Evolutionary conservation across 176 grass and related monocot species (phyloP), one percentile per base, ranked within the genome.

Genomic region (Lolium rigidum): DNA sequence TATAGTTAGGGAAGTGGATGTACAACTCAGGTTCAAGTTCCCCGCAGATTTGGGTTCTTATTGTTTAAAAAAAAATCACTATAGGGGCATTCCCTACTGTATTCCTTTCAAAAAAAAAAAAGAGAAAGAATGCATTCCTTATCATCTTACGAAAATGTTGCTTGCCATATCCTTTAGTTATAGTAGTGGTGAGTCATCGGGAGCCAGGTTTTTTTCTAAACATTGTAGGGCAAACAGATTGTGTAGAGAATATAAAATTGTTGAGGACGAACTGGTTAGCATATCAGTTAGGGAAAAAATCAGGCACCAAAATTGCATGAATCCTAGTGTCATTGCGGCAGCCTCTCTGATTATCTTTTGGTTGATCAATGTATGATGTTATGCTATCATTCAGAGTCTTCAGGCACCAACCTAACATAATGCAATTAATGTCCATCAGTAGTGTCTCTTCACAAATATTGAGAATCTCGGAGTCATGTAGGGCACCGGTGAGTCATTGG

Each of bases 161-260:
- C 25, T 38, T 68, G 21, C 64, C 51, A 51, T 56, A 26, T 16
- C 66, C 21, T 56, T 39, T 10, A 35, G 7, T 17, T 57, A n/a
- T 18, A 66, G 70, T 60, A 76, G 81, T 56, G 38, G 28, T 52
- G 49, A 81, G 56, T 14, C 73, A 47, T 31, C 17, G 21, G 24
- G 48, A 76, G 16, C 26, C 59, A 14, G 22, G 13, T 80, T 61
- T 55, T 63, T 52, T 43, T 4, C 10, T 4, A 54, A 62, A 21
- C 43, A 71, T 83, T 76, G 26, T 25, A 50, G 78, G 16, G 6
- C 54, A 60, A 47, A 64, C 2, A 1, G 59, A 28, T 49, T 50
- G 43, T 65, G 48, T 80, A 51, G 35, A 55, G 16, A 55, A 55
- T 55, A 69, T 70, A 9, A 43, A 16, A 55, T 37, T 76, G 16